Conservation (phyloP, 2,329 filamentous ascomycete species). For the Cercospora beticola region DNA sequence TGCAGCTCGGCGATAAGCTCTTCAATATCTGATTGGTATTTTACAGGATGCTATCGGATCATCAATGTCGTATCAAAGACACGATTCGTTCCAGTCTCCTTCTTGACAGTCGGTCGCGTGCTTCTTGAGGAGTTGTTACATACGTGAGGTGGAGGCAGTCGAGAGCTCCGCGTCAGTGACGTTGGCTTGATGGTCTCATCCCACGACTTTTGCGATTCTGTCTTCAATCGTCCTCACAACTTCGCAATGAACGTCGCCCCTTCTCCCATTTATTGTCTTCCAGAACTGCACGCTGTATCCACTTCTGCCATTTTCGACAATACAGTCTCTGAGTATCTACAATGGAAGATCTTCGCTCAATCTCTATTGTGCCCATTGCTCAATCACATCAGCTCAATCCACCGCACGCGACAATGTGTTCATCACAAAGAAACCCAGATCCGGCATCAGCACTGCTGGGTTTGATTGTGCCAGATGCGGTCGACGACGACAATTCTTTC, state of each 20-base stretch:
- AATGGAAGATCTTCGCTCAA: neutral
- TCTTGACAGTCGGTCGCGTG: too few species aligned
- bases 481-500: neutral
- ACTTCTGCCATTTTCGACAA: neutral
- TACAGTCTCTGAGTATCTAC: neutral
- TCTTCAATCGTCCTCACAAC: neutral
- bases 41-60: too few species aligned
- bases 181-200: neutral
- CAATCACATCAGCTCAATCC: neutral
- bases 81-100: too few species aligned
- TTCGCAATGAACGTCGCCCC: neutral
- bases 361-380: neutral
- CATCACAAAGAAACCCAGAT: neutral
- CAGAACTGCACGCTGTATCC: neutral
- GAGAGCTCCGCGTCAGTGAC: too few species aligned
- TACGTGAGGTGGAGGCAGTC: too few species aligned
- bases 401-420: neutral
- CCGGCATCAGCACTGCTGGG: neutral
- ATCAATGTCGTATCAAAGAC: too few species aligned
- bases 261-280: neutral
- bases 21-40: too few species aligned
- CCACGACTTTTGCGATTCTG: neutral
- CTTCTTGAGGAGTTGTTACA: too few species aligned
- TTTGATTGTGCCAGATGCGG: conserved; percentile 2
- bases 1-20: too few species aligned